Base-by-base conservation (phyloP, 371 early-diverging fungal species). In the Umbelopsis sp. region DNA sequence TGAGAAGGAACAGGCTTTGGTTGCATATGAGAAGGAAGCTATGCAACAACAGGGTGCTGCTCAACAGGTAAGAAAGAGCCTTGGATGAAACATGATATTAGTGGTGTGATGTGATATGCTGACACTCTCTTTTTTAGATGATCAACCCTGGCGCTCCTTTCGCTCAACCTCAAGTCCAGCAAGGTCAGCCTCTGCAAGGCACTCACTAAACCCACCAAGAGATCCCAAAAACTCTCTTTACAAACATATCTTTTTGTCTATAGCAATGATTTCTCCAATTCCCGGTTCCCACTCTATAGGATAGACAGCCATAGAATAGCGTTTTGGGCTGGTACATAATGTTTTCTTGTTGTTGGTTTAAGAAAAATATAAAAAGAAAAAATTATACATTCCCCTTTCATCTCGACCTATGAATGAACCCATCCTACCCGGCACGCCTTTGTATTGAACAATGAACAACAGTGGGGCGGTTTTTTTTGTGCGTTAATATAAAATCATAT, bases 1-100 rank as follows among this genome's bases (percentile, higher is more conserved):
- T 38, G 93, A 92, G 75, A 89, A 90, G 65, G 91, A 91, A 52
- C 88, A 90, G 73, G 89, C 89, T 65, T 81, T 93, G 82, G 83
- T 87, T 76, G 89, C 91, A 78, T 91, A 90, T 78, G 93, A 92
- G 72, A 78, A 80, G 66, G 91, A 88, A 76, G 83, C 80, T 44
- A 83, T 84, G 85, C 86, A 87, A 75, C 90, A 89, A 72, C 87
- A 89, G 72, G 86, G 86, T 66, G 69, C 51, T 44, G 75, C 81
- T 70, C 81, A 81, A 72, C 84, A 84, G 78, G 84, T 81, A 81
- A 70, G 37, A n/a, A 14, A 70, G 37, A n/a, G 7, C 22, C n/a
- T n/a, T 48, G 3, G 29, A 29, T 29, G 29, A 29, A 29, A 22
- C 22, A 22, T 22, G 22, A 22, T 22, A 22, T 22, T 22, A 22